These are phyloP conservation scores for Arctostaphylos glauca DNA, from an alignment of 148 eudicot genomes.

Conservation along the genomic window DNA sequence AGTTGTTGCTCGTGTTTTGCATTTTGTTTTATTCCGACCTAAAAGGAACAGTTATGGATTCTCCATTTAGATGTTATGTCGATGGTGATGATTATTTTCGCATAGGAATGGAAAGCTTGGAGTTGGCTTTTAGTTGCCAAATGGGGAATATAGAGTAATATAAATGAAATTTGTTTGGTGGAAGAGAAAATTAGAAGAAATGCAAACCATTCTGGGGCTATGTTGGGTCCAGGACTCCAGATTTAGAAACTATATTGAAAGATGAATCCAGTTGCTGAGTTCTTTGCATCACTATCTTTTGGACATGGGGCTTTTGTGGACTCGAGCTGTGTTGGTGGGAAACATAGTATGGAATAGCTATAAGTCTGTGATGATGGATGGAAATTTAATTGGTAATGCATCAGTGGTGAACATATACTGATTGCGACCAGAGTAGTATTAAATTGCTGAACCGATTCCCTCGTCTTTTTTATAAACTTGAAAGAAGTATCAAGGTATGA, in stretches of 20 bases:
- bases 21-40: background rate
- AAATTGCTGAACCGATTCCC: background rate
- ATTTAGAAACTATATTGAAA: background rate
- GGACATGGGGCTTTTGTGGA: background rate
- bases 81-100: background rate
- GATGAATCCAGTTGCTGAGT: background rate
- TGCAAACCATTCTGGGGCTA: background rate
- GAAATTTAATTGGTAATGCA: background rate
- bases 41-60: background rate
- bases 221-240: background rate
- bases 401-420: no score
- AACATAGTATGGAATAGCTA: background rate
- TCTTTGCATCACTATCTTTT: background rate
- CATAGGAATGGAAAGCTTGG: background rate
- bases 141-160: background rate
- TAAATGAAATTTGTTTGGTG: background rate
- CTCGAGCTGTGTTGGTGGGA: background rate
- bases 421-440: background rate
- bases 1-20: background rate
- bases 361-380: slow-evolving; percentile 5
- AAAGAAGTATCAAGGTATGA: no score
- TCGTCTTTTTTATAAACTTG: no score
- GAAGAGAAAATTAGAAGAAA: background rate
- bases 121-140: background rate
- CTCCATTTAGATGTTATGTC: background rate